A percentile compares a stretch with the other conserved stretches of the same genome.
Evolutionary conservation across 2,329 filamentous ascomycete genomes (phyloP).

Genomic region (Xylaria sp.): DNA sequence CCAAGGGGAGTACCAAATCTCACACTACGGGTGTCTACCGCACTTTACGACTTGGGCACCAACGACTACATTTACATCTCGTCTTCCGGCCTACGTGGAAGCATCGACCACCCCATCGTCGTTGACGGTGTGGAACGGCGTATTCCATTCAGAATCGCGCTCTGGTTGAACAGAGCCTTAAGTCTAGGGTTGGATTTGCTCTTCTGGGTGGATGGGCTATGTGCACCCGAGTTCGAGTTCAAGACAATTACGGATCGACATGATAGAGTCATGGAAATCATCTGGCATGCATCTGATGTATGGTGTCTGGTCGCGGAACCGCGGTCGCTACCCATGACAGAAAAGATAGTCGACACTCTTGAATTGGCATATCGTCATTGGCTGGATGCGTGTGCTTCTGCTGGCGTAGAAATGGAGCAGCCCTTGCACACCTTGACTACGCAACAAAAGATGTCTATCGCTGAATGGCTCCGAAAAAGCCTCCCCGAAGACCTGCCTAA

Average conservation of each 20-base stretch:
- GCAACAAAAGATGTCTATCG: neutral
- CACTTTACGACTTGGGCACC: neutral
- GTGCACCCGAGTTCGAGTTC: neutral
- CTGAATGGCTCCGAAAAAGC: neutral
- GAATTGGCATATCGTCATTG: fast-evolving
- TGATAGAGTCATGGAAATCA: neutral
- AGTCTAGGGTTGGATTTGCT: fast-evolving
- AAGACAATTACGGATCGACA: neutral
- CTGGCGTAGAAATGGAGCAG: neutral
- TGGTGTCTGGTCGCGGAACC: neutral
- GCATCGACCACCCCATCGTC: neutral
- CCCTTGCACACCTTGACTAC: neutral
- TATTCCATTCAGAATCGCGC: neutral
- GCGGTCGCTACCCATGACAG: neutral
- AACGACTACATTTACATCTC: neutral
- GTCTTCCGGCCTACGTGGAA: too few species aligned
- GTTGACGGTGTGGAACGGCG: neutral
- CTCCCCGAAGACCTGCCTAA: neutral
- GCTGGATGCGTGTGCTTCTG: neutral
- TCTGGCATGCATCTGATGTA: neutral
- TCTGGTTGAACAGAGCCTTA: neutral
- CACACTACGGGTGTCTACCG: neutral
- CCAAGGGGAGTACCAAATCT: too few species aligned
- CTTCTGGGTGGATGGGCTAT: neutral
- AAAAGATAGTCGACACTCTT: neutral